Percentiles rank a stretch among this genome's conserved stretches.
Evolutionary conservation across 1,139 yeast genomes (phyloP).

Genomic region (Hyphopichia burtonii): DNA sequence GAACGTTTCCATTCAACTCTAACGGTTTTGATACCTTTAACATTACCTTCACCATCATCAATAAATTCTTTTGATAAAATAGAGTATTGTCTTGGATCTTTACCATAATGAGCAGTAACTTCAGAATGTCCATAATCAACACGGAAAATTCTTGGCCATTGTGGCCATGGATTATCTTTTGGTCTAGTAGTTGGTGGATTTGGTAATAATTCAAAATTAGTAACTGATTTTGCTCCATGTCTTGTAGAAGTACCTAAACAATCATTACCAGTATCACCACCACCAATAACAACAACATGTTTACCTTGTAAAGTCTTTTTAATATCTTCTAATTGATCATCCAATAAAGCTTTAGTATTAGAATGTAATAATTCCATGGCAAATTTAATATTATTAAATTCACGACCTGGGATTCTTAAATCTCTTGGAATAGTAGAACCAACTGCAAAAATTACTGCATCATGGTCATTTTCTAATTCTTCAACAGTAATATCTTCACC

Average conservation of each 20-base stretch:
- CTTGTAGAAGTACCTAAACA: slow-evolving; percentile 97
- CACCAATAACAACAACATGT: slow-evolving; percentile 94
- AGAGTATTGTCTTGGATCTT: slow-evolving; percentile 96
- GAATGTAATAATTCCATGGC: slow-evolving; percentile 91
- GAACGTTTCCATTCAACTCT: slow-evolving; percentile 98
- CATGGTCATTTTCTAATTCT: slow-evolving; percentile 61
- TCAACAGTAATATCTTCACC: slow-evolving; percentile 79
- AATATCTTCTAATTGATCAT: slow-evolving; percentile 75
- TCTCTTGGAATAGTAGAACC: slow-evolving; percentile 98
- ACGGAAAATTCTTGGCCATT: slow-evolving; percentile 97
- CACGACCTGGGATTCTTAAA: slow-evolving; percentile 91
- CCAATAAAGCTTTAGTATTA: slow-evolving; percentile 88
- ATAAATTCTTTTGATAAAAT: slow-evolving; percentile 93
- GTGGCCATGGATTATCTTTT: slow-evolving; percentile 99
- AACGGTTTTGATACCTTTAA: slow-evolving; percentile 89
- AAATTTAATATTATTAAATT: slow-evolving; percentile 81
- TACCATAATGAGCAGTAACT: slow-evolving; percentile 91
- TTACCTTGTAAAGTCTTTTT: slow-evolving; percentile 75
- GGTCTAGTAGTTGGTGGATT: slow-evolving; percentile 85
- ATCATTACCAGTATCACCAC: slow-evolving; percentile 99
- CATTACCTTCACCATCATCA: slow-evolving; percentile 92
- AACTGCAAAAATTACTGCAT: slow-evolving; percentile 90
- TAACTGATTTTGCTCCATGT: slow-evolving; percentile 95
- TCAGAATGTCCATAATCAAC: slow-evolving; percentile 98
- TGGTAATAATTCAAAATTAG: slow-evolving; percentile 92